Base-by-base conservation (phyloP, 495 filamentous ascomycete genomes). In the Tuber aestivum region DNA sequence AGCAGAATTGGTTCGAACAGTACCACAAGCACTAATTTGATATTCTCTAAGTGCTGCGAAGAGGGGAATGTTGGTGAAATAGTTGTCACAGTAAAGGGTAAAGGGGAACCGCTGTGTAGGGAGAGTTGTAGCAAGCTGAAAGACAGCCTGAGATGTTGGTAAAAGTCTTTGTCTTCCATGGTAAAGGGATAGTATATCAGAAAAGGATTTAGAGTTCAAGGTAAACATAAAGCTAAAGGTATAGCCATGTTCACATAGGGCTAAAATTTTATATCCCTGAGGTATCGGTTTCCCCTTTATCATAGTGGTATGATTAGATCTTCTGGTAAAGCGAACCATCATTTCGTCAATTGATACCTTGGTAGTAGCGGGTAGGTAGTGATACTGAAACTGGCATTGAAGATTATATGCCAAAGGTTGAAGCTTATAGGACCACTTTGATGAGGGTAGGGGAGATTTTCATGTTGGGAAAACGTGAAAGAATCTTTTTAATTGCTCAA, bases 331-430 rank as follows among this genome's bases (percentile, higher is more conserved):
- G 7, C 48, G 42, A 27, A 77, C 69, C 35, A 79, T 77, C 44
- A 74, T 74, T 65, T 72, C 72, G 69, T 79, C 71, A 38, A 79
- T 74, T 32, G 71, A 72, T n/a, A 65, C 41, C 35, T 76, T 20
- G 0, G 14, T 79, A 0, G 14, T 79, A 20, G 72, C n/a, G 32
- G 75, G 75, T 21, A 75, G 50, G 65, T 56, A 61, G 3, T 50
- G 70, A 16, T 48, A 18, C 37, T 45, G 18, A 45, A 45, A 45
- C 14, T 16, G 18, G 44, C 44, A 45, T 6, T 45, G 44, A 20
- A 45, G 44, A 16, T 45, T 45, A 45, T 45, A 45, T 1, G 44
- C 70, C 12, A 76, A 40, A 1, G 48, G 69, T 12, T 72, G 40
- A n/a, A 72, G 37, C 56, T 76, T 76, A 21, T 68, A 70, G 20